These are phyloP conservation scores for Daldinia bambusicola DNA, from an alignment of 495 filamentous ascomycete genomes.

Conservation along the genomic window DNA sequence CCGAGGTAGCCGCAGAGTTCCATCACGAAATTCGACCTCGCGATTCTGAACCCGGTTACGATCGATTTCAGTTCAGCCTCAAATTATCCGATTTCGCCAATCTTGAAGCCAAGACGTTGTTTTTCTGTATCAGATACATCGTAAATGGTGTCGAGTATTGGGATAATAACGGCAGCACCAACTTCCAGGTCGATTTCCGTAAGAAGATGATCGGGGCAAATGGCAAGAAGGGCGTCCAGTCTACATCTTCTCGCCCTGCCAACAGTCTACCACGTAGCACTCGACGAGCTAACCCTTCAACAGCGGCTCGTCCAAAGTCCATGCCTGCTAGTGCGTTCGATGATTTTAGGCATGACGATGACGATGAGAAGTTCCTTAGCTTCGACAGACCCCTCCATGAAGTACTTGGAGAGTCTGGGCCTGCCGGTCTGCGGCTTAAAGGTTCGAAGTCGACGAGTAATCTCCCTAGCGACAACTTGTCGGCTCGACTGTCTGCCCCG, in stretches of 20 bases:
- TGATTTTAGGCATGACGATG: slow-evolving; percentile 72
- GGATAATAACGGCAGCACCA: slow-evolving; percentile 89
- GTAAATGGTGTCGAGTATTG: slow-evolving; percentile 89
- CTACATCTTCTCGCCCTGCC: slow-evolving; percentile 63
- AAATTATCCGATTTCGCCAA: slow-evolving; percentile 91
- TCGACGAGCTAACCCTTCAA: slow-evolving; percentile 61
- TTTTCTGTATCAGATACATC: slow-evolving; percentile 89
- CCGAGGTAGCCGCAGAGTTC: slow-evolving; percentile 90
- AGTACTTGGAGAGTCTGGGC: slow-evolving; percentile 62
- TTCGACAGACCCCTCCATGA: slow-evolving; percentile 67
- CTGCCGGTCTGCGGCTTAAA: slow-evolving; percentile 60
- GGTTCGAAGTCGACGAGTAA: slow-evolving; percentile 59
- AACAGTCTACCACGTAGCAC: slow-evolving; percentile 80
- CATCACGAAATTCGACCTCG: slow-evolving; percentile 78
- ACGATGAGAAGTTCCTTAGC: slow-evolving; percentile 62
- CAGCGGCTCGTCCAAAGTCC: slow-evolving; percentile 65
- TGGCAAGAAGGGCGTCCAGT: slow-evolving; percentile 62
- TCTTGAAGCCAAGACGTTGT: slow-evolving; percentile 87
- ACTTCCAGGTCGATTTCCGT: slow-evolving; percentile 92
- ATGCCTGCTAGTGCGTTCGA: slow-evolving; percentile 70
- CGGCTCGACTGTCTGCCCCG: slow-evolving; percentile 62
- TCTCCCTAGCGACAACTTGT: slow-evolving; percentile 61
- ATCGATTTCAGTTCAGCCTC: slow-evolving; percentile 93
- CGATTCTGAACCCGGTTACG: slow-evolving; percentile 73
- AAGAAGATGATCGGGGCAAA: slow-evolving; percentile 73